Percentiles rank a stretch among this genome's conserved stretches.
These are phyloP conservation scores for Penicillium roqueforti DNA, from an alignment of 495 filamentous ascomycete genomes.

Conservation along the genomic window DNA sequence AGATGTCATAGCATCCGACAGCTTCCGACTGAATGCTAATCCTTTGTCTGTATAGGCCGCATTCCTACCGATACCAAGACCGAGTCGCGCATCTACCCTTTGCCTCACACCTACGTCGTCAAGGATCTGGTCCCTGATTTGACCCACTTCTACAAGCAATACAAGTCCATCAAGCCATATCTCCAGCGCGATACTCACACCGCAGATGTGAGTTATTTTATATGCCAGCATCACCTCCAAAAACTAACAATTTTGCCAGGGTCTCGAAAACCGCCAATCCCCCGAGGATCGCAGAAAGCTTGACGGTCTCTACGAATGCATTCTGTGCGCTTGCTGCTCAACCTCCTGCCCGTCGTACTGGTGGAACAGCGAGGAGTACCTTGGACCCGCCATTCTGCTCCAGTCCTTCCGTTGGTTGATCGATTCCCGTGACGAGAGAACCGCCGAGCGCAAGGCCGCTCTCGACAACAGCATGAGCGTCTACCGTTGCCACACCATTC, in stretches of 20 bases:
- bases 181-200: conserved; percentile 80
- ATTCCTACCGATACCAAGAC: conserved; percentile 77
- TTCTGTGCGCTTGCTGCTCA: conserved; percentile 98
- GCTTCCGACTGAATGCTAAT: background rate
- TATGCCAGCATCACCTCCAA: background rate
- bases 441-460: conserved; percentile 76
- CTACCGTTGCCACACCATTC: conserved; percentile 98
- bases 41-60: conserved; percentile 58
- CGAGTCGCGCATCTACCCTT: conserved; percentile 93
- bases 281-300: conserved; percentile 91
- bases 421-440: conserved; percentile 87
- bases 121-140: conserved; percentile 97
- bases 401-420: conserved; percentile 96
- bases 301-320: conserved; percentile 98
- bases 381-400: conserved; percentile 90
- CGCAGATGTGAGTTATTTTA: conserved; percentile 57
- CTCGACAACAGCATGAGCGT: conserved; percentile 98
- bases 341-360: conserved; percentile 98
- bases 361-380: conserved; percentile 99
- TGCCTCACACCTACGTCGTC: conserved; percentile 98
- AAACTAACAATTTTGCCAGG: conserved; percentile 43
- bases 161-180: conserved; percentile 99
- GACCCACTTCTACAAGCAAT: conserved; percentile 99
- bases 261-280: conserved; percentile 84
- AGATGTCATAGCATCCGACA: background rate